Evolutionary conservation across 2,329 filamentous ascomycete genomes (phyloP), one percentile per base, ranked within the genome.

Genomic region (Fusarium kyushuense): DNA sequence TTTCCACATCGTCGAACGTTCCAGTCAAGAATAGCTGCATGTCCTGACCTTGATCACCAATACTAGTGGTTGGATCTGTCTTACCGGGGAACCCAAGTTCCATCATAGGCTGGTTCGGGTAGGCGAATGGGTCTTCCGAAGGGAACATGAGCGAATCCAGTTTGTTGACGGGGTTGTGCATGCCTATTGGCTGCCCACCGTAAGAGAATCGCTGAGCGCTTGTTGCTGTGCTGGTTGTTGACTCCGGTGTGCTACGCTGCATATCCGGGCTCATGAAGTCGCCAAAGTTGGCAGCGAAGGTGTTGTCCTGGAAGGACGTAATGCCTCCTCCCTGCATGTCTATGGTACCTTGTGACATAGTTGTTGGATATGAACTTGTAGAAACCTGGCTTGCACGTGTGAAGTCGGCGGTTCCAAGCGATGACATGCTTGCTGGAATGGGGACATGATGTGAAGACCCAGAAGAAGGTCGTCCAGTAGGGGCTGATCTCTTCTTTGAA

Each of bases 71-170:
- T 69, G 77, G 66, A 55, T 75, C 75, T n/a, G 76, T 71, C 63
- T 77, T 78, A 29, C 74, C 69, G 27, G 79, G 78, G 70, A 77
- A 81, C 12, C 83, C 83, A 40, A 87, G 81, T 70, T 87, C 83
- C 81, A 90, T 89, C 81, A 91, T 87, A 1, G 91, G 89, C 68
- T 93, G 91, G 72, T 90, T 93, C 0, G 91, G 92, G 72, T 95
- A 96, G 0, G 90, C 90, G 66, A 95, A 91, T 0, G 92, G 91
- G 72, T 95, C 92, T 33, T 87, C 86, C 0, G 91, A 90, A 2
- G 91, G 90, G 73, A 95, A 95, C 90, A 95, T 94, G 80, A 94
- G 88, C 5, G 89, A 88, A 60, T 90, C 90, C 9, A 94, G 84
- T 75, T 92, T 91, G 67, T 91, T 87, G 17, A 94, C 81, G 6